Conservation (phyloP, 129 eudicot genomes). For the Daucus carota region DH1_v3.0 NC_030384.2:36443501-36444000, state of each 20-base stretch:
- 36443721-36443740: conserved; percentile 20
- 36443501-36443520: conserved; percentile 62
- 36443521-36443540: conserved; percentile 65
- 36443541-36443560: conserved; percentile 65
- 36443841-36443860: conserved; percentile 26
- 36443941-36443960: conserved; percentile 21
- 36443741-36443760: conserved; percentile 29
- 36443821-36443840: conserved; percentile 38
- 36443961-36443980: conserved; percentile 34
- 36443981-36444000: conserved; percentile 27
- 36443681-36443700: conserved; percentile 21
- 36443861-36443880: conserved; percentile 22
- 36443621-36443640: conserved; percentile 23
- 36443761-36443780: conserved; percentile 39
- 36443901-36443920: conserved; percentile 12
- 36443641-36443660: conserved; percentile 38
- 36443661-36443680: conserved; percentile 20
- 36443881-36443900: conserved; percentile 16
- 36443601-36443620: conserved; percentile 23
- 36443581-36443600: conserved; percentile 29
- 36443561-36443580: conserved; percentile 55
- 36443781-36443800: conserved; percentile 36
- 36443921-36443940: conserved; percentile 22
- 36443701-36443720: conserved; percentile 26
- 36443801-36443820: conserved; percentile 67